Percentiles rank a stretch among this genome's conserved stretches.
Conservation (phyloP, 495 filamentous ascomycete species). For the Penicillium canescens region DNA sequence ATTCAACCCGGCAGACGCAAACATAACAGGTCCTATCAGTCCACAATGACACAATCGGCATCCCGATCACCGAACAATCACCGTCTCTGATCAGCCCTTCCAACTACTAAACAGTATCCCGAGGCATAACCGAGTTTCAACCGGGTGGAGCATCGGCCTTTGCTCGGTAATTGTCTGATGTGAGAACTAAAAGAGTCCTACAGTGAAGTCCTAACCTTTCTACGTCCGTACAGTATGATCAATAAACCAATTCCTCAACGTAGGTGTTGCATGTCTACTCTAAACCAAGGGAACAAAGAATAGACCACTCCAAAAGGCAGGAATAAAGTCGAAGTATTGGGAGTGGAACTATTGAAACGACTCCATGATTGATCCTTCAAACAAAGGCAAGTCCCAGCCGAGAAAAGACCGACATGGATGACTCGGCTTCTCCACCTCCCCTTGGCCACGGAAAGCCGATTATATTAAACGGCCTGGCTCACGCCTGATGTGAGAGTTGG, state of each 20-base stretch:
- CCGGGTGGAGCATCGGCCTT: conserved; percentile 9
- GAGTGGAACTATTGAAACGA: no score
- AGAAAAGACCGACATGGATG: neutral
- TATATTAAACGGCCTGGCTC: no score
- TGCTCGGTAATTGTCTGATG: conserved; percentile 4
- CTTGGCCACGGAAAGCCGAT: neutral
- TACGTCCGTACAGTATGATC: no score
- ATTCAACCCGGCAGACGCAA: neutral
- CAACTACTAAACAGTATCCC: neutral
- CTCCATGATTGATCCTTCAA: no score
- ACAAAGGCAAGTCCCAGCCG: neutral
- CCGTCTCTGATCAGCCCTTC: neutral
- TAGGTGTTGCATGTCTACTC: no score
- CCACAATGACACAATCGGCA: neutral
- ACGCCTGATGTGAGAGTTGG: no score
- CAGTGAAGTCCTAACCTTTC: no score
- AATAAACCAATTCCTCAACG: no score
- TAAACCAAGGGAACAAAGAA: no score
- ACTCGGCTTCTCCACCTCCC: neutral
- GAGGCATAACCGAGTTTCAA: conserved; percentile 7
- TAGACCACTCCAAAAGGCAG: no score
- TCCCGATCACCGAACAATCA: neutral
- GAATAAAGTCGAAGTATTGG: no score
- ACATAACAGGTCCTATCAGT: neutral
- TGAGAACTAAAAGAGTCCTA: neutral